phyloP scores from a whole-genome alignment of 768 basidiomycete species.

The Suillus brevipes region DNA sequence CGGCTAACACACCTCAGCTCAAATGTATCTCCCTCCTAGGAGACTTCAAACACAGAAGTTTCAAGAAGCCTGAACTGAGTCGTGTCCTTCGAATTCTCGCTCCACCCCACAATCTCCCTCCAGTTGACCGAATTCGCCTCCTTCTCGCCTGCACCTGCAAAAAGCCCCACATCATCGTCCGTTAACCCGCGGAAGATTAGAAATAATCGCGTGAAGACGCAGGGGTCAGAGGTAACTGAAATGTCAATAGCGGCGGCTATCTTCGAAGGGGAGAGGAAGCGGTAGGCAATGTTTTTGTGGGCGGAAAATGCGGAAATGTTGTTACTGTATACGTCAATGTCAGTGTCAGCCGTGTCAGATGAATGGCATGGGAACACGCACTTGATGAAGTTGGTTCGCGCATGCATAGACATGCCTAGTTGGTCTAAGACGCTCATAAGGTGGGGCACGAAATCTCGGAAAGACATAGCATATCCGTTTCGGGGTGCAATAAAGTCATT shows the following conservation, averaged over 20 bases:
- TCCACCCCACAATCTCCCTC: slow-evolving; percentile 79
- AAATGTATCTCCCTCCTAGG: slow-evolving; percentile 29
- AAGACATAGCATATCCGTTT: slow-evolving; percentile 85
- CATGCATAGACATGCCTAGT: slow-evolving; percentile 80
- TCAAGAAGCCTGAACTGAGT: slow-evolving; percentile 78
- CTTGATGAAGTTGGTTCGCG: slow-evolving; percentile 82
- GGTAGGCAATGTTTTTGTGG: slow-evolving; percentile 87
- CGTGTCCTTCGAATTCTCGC: slow-evolving; percentile 75
- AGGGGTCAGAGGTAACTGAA: slow-evolving; percentile 77
- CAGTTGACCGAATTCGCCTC: slow-evolving; percentile 82
- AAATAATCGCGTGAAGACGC: slow-evolving; percentile 82
- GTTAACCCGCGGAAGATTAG: slow-evolving; percentile 81
- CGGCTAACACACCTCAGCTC: slow-evolving; percentile 8
- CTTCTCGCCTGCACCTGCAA: slow-evolving; percentile 81
- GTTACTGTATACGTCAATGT: slow-evolving; percentile 45
- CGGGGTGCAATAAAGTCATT: slow-evolving; percentile 76
- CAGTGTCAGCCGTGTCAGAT: slow-evolving; percentile 8
- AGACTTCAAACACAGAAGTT: slow-evolving; percentile 74
- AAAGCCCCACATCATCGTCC: slow-evolving; percentile 76
- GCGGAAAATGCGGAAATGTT: slow-evolving; percentile 71
- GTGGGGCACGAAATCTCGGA: slow-evolving; percentile 78
- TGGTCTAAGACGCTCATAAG: slow-evolving; percentile 81
- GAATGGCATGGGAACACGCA: slow-evolving; percentile 34
- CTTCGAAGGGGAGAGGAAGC: slow-evolving; percentile 77
- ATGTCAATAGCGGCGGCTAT: slow-evolving; percentile 89